Percentiles rank a stretch among this genome's conserved stretches.
These are phyloP conservation scores for Phlebiopsis flavidoalba DNA, from an alignment of 768 basidiomycete species.

Conservation along the genomic window DNA sequence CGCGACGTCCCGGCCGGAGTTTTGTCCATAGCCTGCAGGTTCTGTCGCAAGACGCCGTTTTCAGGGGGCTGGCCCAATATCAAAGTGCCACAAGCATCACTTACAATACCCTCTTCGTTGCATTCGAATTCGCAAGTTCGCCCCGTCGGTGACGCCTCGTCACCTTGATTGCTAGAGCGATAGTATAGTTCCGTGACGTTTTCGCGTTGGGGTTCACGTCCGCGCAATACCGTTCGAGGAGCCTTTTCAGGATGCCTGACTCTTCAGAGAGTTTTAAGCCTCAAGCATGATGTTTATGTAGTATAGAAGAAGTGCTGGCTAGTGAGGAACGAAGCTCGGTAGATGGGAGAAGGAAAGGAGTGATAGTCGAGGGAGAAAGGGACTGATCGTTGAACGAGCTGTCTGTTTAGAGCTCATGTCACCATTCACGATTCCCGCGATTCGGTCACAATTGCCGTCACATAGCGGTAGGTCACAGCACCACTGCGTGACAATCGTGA, in stretches of 20 bases:
- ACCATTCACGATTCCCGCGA: neutral
- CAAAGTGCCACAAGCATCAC: neutral
- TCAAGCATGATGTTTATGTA: conserved; percentile 4
- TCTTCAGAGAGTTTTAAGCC: conserved; percentile 9
- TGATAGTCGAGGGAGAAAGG: neutral
- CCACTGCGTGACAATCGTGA: neutral
- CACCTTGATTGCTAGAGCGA: conserved; percentile 84
- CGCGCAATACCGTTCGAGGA: conserved; percentile 79
- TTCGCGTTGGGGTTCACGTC: neutral
- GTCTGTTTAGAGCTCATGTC: conserved; percentile 1
- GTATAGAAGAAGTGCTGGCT: no score
- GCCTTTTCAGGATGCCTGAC: conserved; percentile 17
- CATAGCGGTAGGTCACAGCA: neutral
- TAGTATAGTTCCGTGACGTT: neutral
- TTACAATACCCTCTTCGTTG: conserved; percentile 87
- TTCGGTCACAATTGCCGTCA: neutral
- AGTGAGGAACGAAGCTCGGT: no score
- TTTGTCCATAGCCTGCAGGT: conserved; percentile 99
- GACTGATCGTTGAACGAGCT: neutral
- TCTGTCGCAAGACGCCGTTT: conserved; percentile 34
- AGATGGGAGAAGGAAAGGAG: neutral
- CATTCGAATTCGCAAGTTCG: conserved; percentile 99
- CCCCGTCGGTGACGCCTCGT: conserved; percentile 92
- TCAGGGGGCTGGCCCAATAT: neutral
- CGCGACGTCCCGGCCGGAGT: conserved; percentile 98